Percentiles rank a stretch among this genome's conserved stretches.
Evolutionary conservation across 148 eudicot species (phyloP).

Genomic region (Cornus controversa): DNA sequence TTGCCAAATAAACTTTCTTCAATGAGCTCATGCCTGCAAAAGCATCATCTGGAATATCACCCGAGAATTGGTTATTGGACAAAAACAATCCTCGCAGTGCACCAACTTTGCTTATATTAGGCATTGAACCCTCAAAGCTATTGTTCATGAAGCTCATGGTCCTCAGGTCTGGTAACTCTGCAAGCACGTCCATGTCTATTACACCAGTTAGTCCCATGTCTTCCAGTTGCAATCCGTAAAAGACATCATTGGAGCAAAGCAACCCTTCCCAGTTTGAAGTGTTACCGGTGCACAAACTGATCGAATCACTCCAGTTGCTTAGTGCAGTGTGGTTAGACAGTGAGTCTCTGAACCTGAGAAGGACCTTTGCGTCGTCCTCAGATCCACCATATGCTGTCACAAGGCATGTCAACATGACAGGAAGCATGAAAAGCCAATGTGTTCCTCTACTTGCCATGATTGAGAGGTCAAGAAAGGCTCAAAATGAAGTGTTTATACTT

Average conservation of each 20-base stretch:
- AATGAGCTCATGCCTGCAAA: slow-evolving; percentile 48
- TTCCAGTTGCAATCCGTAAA: slow-evolving; percentile 53
- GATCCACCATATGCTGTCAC: not conserved
- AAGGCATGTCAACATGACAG: not conserved
- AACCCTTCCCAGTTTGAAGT: slow-evolving; percentile 52
- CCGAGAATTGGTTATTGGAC: slow-evolving; percentile 57
- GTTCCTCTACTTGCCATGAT: not conserved
- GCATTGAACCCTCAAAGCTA: slow-evolving; percentile 47
- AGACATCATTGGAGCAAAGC: slow-evolving; percentile 21
- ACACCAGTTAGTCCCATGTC: slow-evolving; percentile 54
- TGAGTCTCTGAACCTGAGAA: slow-evolving; percentile 53
- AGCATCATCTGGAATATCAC: slow-evolving; percentile 32
- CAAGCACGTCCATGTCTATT: slow-evolving; percentile 46
- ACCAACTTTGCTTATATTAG: slow-evolving; percentile 31
- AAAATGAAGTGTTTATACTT: not conserved
- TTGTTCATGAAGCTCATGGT: slow-evolving; percentile 64
- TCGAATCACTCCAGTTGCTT: slow-evolving; percentile 40
- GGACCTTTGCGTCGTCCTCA: slow-evolving; percentile 29
- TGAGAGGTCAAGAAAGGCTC: not conserved
- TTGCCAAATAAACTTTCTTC: slow-evolving; percentile 52
- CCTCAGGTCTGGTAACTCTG: slow-evolving; percentile 29
- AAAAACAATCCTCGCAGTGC: slow-evolving; percentile 42
- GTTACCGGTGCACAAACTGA: slow-evolving; percentile 29
- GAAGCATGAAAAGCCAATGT: not conserved
- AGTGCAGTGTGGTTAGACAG: slow-evolving; percentile 34